Evolutionary conservation across 2,329 filamentous ascomycete genomes (phyloP).

Genomic region (Xylariaceae sp.): DNA sequence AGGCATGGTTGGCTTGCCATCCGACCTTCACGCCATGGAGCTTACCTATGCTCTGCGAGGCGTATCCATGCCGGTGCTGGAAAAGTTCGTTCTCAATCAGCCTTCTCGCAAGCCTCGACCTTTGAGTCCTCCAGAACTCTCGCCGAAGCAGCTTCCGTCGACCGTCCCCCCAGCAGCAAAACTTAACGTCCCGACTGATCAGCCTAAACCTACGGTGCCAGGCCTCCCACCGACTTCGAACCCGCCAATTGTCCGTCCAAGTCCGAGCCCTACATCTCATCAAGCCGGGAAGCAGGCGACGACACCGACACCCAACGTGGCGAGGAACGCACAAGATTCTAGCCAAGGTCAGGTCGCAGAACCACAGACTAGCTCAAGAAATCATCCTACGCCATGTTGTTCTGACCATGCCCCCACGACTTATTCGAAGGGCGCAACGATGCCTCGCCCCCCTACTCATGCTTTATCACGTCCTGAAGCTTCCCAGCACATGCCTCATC

Average conservation of each 20-base stretch:
- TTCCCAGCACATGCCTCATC: constrained; percentile 5
- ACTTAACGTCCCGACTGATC: neutral
- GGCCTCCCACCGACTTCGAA: neutral
- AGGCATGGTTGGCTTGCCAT: constrained; percentile 29
- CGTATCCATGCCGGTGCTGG: constrained; percentile 33
- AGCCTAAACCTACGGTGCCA: neutral
- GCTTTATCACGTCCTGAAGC: constrained; percentile 11
- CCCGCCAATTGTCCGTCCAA: constrained; percentile 8
- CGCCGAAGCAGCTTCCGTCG: constrained; percentile 33
- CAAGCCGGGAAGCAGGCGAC: constrained; percentile 4
- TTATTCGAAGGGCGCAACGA: constrained; percentile 14
- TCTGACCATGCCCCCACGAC: neutral
- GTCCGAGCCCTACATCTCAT: constrained; percentile 1
- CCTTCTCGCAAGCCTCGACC: constrained; percentile 23
- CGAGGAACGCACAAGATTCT: neutral
- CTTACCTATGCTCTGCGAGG: constrained; percentile 28
- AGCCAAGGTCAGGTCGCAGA: constrained; percentile 12
- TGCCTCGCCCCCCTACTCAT: constrained; percentile 18
- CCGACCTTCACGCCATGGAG: constrained; percentile 27
- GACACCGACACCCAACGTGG: constrained; percentile 1
- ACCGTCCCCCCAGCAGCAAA: constrained; percentile 15
- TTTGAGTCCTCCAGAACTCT: constrained; percentile 32
- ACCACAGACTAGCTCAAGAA: constrained; percentile 1
- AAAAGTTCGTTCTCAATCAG: constrained; percentile 31
- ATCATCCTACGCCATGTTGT: neutral